Base-by-base conservation (phyloP, 176 grass and related monocot species). In the Eragrostis curvula region DNA sequence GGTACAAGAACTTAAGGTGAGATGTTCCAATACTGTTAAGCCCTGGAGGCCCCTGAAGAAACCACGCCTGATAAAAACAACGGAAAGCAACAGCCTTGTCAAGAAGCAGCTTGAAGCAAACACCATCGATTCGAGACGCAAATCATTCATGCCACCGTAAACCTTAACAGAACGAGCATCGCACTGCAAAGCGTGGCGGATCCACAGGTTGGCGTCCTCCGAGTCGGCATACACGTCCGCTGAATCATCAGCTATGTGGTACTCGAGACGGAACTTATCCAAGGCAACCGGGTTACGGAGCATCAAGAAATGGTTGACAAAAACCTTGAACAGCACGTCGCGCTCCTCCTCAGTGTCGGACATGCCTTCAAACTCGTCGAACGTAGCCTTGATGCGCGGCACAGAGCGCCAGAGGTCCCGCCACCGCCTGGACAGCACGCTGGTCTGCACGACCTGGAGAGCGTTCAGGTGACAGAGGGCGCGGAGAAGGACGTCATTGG, bases 331-430 rank as follows among this genome's bases (percentile, higher is more conserved):
- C 71, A 5, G 5, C 12, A 5, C 16, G 24, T 21, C 4, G 43
- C 25, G 0, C 23, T 0, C 51, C 11, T 75, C 25, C 27, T 51
- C 15, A 14, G 15, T 51, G 49, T 5, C 15, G 24, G 2, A 1
- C 12, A 1, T 21, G 15, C 7, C 15, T 0, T 50, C 2, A 12
- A 79, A 71, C 30, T 85, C 56, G 4, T 0, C 0, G 14, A 5
- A 11, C 32, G 67, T 21, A 7, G 58, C 56, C 75, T 64, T n/a
- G 75, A 85, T 29, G 75, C 8, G 8, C 6, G 56, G 32, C 57
- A 79, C 23, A 3, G 32, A 52, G 67, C 53, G 65, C 83, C 74
- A 78, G 57, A 86, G 84, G 84, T 73, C 6, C 32, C 46, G 76
- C 84, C 84, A 86, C 75, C 25, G 75, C 57, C 7, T 32, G 3